Percentiles rank a stretch among this genome's conserved stretches.
Conservation (phyloP, 148 eudicot genomes). For the Nepenthes gracilis region DNA sequence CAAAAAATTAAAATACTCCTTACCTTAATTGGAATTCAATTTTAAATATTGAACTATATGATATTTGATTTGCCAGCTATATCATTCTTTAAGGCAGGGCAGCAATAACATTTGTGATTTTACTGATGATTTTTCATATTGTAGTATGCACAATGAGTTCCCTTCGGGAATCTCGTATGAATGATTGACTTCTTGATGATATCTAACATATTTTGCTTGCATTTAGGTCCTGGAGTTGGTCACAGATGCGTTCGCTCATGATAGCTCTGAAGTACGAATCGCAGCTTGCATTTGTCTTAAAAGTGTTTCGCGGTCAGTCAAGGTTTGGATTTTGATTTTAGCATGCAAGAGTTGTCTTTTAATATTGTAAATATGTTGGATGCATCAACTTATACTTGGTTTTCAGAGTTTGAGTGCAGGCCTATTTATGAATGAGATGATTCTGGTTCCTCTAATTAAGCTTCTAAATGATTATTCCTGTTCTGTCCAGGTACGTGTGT, state of each 20-base stretch:
- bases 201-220: conserved; percentile 7
- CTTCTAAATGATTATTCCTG: conserved; percentile 50
- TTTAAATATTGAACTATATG: too few relatives aligned
- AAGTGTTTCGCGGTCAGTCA: conserved; percentile 83
- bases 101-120: not conserved
- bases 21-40: too few relatives aligned
- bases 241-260: conserved; percentile 62
- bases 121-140: too few relatives aligned
- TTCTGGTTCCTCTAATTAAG: conserved; percentile 50
- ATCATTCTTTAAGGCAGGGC: too few relatives aligned
- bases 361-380: not conserved
- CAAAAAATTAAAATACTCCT: too few relatives aligned
- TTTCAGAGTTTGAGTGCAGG: conserved; percentile 96
- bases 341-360: not conserved
- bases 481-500: conserved; percentile 59
- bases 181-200: not conserved
- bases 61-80: too few relatives aligned
- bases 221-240: conserved; percentile 48
- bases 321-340: conserved; percentile 41
- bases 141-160: not conserved
- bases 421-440: conserved; percentile 51
- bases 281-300: conserved; percentile 86
- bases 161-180: not conserved
- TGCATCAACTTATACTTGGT: conserved; percentile 11
- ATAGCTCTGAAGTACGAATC: conserved; percentile 54